Evolutionary conservation across 768 basidiomycete species (phyloP).

Genomic region (Leucocoprinus birnbaumii): DNA sequence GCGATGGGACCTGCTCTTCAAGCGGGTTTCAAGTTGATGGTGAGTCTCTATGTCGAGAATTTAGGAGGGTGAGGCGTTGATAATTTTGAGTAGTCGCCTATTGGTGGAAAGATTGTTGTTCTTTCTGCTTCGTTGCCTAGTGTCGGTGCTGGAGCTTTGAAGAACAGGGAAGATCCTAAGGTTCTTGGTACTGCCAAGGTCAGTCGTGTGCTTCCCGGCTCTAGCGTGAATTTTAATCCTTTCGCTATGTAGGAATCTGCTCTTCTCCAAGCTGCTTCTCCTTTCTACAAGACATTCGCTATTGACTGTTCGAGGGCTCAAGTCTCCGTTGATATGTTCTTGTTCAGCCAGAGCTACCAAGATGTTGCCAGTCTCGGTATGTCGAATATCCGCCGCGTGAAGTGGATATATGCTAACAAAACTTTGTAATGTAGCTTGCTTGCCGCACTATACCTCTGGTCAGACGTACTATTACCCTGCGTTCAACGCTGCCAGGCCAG

Average conservation of each 20-base stretch:
- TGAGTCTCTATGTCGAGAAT: constrained; percentile 25
- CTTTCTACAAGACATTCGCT: constrained; percentile 98
- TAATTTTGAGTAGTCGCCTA: constrained; percentile 56
- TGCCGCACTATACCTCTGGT: constrained; percentile 97
- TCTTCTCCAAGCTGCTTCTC: constrained; percentile 87
- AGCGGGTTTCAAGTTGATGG: constrained; percentile 95
- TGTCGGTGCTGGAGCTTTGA: constrained; percentile 85
- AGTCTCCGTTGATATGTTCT: constrained; percentile 99
- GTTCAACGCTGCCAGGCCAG: constrained; percentile 91
- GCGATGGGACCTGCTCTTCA: constrained; percentile 94
- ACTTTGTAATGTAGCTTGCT: constrained; percentile 64
- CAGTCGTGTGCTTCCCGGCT: not conserved
- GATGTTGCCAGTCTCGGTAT: constrained; percentile 91
- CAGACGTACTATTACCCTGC: constrained; percentile 98
- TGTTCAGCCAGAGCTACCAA: constrained; percentile 91
- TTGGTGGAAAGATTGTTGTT: constrained; percentile 93
- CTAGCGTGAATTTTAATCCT: not conserved
- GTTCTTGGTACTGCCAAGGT: constrained; percentile 93
- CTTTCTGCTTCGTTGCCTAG: constrained; percentile 86
- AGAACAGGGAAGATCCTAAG: constrained; percentile 96
- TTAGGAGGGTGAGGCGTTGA: too few relatives aligned
- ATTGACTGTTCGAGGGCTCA: constrained; percentile 98
- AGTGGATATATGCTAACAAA: not conserved
- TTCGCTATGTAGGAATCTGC: constrained; percentile 67
- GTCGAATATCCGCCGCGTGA: constrained; percentile 14